These are phyloP conservation scores for Daldinia childiae DNA, from an alignment of 495 filamentous ascomycete genomes.

Conservation along the genomic window DNA sequence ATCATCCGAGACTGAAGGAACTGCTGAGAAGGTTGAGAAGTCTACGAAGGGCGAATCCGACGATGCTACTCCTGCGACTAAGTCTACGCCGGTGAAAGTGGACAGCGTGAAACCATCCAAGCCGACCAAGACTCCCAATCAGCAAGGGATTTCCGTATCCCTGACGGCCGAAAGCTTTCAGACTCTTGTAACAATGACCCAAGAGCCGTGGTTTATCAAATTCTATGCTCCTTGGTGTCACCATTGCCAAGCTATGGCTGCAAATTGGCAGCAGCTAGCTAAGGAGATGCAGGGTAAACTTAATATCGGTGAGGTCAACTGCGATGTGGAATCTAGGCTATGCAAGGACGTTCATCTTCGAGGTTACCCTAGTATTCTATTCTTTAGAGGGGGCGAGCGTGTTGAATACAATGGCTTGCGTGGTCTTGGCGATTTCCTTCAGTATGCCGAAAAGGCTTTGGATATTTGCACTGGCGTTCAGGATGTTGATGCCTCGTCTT, in stretches of 20 bases:
- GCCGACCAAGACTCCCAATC: constrained; percentile 70
- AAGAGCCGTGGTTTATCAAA: constrained; percentile 97
- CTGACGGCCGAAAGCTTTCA: constrained; percentile 89
- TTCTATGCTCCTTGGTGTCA: constrained; percentile 98
- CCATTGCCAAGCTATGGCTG: constrained; percentile 91
- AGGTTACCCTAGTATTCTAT: constrained; percentile 88
- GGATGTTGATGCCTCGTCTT: constrained; percentile 77
- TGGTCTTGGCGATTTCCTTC: constrained; percentile 88
- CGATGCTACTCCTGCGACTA: constrained; percentile 44
- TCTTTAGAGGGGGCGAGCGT: constrained; percentile 90
- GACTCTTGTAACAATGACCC: constrained; percentile 81
- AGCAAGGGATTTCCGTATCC: constrained; percentile 73
- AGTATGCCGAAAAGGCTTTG: constrained; percentile 85
- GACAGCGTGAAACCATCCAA: constrained; percentile 51
- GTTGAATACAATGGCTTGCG: constrained; percentile 94
- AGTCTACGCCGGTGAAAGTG: constrained; percentile 23
- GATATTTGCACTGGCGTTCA: constrained; percentile 78
- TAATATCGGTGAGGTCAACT: constrained; percentile 97
- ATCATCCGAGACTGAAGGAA: constrained; percentile 27
- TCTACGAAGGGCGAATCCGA: constrained; percentile 33
- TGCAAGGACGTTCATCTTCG: constrained; percentile 86
- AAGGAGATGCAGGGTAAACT: constrained; percentile 87
- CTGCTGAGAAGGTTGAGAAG: constrained; percentile 36
- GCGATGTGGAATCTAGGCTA: constrained; percentile 80
- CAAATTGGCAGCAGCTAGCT: constrained; percentile 88